A percentile compares a stretch with the other conserved stretches of the same genome.
phyloP scores from a whole-genome alignment of 1,284 basidiomycete species.

The Irpex lacteus region DNA sequence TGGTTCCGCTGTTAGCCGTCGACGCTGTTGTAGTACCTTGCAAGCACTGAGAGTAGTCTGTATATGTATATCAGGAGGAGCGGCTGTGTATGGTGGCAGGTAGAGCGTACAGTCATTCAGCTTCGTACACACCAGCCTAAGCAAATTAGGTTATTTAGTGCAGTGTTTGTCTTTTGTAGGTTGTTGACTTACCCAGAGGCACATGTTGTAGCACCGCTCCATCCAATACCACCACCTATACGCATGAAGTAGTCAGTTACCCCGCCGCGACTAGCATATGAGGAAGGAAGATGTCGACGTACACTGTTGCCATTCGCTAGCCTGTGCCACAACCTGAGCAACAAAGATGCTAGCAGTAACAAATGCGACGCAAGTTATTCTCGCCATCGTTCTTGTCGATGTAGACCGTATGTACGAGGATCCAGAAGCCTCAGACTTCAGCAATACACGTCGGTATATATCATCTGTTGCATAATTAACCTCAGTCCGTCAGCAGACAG shows the following conservation, averaged over 20 bases:
- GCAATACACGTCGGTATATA: too few species aligned
- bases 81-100: background rate
- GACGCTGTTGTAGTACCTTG: conserved; percentile 22
- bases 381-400: background rate
- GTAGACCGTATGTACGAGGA: background rate
- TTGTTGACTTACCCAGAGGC: conserved; percentile 32
- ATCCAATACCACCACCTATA: conserved; percentile 38
- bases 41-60: conserved; percentile 47
- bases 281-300: background rate
- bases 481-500: background rate
- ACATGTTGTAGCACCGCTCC: conserved; percentile 39
- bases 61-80: too few species aligned
- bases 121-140: conserved; percentile 33
- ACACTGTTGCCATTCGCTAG: background rate
- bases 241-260: background rate
- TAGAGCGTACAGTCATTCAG: conserved; percentile 36
- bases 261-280: background rate
- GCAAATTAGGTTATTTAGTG: background rate
- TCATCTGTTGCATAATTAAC: background rate
- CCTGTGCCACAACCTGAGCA: background rate
- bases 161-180: too few species aligned
- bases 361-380: background rate
- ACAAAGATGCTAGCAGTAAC: background rate
- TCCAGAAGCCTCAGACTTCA: too few species aligned
- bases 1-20: conserved; percentile 23